These are phyloP conservation scores for Acorus calamus DNA, from an alignment of 106 monocot species.

Conservation along the genomic window DNA sequence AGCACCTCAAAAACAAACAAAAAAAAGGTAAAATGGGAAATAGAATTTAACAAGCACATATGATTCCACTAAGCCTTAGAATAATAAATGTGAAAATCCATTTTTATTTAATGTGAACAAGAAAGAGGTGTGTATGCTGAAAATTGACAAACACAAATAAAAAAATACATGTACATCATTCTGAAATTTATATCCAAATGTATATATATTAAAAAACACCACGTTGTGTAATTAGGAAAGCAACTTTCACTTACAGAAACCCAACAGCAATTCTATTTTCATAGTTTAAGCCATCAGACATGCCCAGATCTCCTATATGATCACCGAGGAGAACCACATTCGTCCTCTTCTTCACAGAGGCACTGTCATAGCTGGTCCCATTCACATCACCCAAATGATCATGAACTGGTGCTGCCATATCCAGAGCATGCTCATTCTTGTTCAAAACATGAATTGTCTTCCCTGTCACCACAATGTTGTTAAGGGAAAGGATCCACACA, in stretches of 20 bases:
- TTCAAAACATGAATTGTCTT: conserved; percentile 87
- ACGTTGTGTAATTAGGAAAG: neutral
- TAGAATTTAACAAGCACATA: no score
- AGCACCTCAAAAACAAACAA: no score
- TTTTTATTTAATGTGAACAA: no score
- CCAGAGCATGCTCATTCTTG: conserved; percentile 84
- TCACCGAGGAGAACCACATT: conserved; percentile 76
- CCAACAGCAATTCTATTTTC: conserved; percentile 74
- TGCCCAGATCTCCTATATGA: conserved; percentile 74
- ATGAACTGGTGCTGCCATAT: conserved; percentile 74
- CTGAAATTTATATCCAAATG: no score
- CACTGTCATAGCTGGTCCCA: conserved; percentile 26
- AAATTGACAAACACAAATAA: no score
- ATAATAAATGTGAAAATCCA: no score
- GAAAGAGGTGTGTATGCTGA: no score
- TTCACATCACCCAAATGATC: conserved; percentile 45
- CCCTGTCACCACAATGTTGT: conserved; percentile 23
- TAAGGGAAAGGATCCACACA: no score
- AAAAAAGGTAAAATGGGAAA: no score
- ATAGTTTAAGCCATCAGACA: conserved; percentile 80
- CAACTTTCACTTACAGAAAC: conserved; percentile 50
- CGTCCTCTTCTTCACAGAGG: conserved; percentile 51
- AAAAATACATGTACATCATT: no score
- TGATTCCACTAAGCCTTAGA: no score
- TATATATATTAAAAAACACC: neutral